Evolutionary conservation across 2,329 filamentous ascomycete genomes (phyloP).

Genomic region (Nakataea oryzae): DNA sequence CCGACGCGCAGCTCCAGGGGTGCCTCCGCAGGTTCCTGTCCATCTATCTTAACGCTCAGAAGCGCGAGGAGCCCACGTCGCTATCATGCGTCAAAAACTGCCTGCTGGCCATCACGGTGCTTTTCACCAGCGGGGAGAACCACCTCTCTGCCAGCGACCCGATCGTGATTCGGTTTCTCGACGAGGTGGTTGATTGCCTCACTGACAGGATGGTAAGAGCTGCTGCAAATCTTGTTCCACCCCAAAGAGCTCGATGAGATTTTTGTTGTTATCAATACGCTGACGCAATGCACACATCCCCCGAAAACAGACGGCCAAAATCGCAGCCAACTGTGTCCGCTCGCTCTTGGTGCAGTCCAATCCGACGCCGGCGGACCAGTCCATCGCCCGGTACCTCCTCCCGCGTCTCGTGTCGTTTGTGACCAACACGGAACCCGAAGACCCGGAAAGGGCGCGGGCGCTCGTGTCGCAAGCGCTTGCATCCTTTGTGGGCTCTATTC

Average conservation of each 20-base stretch:
- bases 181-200: constrained; percentile 78
- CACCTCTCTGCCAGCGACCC: constrained; percentile 65
- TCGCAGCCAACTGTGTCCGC: constrained; percentile 81
- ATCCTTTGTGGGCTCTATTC: constrained; percentile 46
- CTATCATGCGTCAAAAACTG: constrained; percentile 88
- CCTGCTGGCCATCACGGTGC: constrained; percentile 75
- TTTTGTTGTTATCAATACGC: not conserved
- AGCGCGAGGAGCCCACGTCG: constrained; percentile 63
- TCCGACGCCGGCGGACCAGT: constrained; percentile 56
- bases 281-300: not conserved
- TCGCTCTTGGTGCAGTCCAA: constrained; percentile 64
- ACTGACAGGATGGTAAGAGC: constrained; percentile 57
- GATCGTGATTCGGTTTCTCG: constrained; percentile 62
- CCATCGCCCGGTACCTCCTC: constrained; percentile 63
- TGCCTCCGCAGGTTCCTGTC: constrained; percentile 74
- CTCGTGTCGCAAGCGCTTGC: constrained; percentile 67
- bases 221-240: not conserved
- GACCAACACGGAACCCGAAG: constrained; percentile 58
- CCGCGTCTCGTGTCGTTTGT: constrained; percentile 70
- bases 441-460: constrained; percentile 65
- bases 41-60: constrained; percentile 68
- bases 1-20: constrained; percentile 63
- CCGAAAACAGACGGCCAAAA: constrained; percentile 62
- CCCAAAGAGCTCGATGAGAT: not conserved
- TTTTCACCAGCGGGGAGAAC: constrained; percentile 72